Percentiles rank a stretch among this genome's conserved stretches.
Conservation (phyloP, 2,329 filamentous ascomycete genomes). For the Penicillium griseofulvum region DNA sequence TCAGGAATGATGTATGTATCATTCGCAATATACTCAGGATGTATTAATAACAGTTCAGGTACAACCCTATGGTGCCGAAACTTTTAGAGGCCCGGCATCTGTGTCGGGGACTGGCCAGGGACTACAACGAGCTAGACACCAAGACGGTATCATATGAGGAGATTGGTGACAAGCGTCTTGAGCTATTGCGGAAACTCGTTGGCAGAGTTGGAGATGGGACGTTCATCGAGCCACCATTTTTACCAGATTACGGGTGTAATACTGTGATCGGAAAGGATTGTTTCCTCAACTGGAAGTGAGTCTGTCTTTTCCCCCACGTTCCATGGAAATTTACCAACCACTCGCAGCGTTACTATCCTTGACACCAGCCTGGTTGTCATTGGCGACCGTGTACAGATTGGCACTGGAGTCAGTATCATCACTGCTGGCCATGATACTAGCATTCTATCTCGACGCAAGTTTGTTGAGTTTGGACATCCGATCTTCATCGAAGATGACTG, state of each 20-base stretch:
- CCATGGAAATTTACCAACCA: neutral
- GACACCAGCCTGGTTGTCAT: slow-evolving; percentile 55
- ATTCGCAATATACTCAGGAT: neutral
- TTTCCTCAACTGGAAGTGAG: slow-evolving; percentile 36
- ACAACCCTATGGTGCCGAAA: slow-evolving; percentile 28
- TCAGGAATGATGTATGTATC: slow-evolving; percentile 35
- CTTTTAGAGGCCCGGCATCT: slow-evolving; percentile 30
- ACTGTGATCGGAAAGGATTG: slow-evolving; percentile 30
- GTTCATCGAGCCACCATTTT: slow-evolving; percentile 33
- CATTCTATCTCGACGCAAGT: slow-evolving; percentile 48
- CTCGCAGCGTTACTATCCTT: slow-evolving; percentile 53
- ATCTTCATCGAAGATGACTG: slow-evolving; percentile 51
- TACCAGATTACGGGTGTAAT: slow-evolving; percentile 36
- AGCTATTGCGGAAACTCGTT: slow-evolving; percentile 28
- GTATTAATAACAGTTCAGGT: slow-evolving; percentile 17
- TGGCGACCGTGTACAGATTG: slow-evolving; percentile 54
- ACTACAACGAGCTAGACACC: slow-evolving; percentile 32
- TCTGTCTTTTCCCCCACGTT: neutral
- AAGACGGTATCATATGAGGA: slow-evolving; percentile 27
- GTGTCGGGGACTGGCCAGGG: slow-evolving; percentile 25
- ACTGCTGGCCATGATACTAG: slow-evolving; percentile 54
- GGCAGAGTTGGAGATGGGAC: slow-evolving; percentile 30
- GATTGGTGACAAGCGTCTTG: slow-evolving; percentile 25
- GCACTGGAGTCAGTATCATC: slow-evolving; percentile 54
- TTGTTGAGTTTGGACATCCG: slow-evolving; percentile 51